Evolutionary conservation across 495 filamentous ascomycete genomes (phyloP).

Genomic region (Talaromyces wortmannii): DNA sequence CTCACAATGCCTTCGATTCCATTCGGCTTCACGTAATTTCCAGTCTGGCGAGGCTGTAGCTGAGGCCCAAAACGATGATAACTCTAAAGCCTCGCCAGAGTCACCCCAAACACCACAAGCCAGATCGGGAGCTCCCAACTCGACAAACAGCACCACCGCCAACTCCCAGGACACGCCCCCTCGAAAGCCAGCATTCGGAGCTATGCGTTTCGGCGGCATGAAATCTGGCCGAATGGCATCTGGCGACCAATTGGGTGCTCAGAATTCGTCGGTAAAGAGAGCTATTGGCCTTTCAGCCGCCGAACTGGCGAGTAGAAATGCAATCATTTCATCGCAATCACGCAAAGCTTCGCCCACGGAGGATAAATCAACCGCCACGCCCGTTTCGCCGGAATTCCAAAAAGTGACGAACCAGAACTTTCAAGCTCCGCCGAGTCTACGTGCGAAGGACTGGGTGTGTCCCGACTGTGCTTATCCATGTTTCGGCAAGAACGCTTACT

Average conservation of each 20-base stretch:
- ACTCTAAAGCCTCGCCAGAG: not conserved
- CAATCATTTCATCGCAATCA: not conserved
- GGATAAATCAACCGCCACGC: no score
- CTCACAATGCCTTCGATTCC: not conserved
- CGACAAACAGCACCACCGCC: no score
- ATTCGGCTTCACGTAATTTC: not conserved
- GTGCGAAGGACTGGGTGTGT: slow-evolving; percentile 24
- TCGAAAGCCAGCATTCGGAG: no score
- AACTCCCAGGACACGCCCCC: no score
- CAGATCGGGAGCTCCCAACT: no score
- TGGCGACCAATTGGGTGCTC: not conserved
- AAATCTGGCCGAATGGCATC: not conserved
- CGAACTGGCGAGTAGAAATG: slow-evolving; percentile 1
- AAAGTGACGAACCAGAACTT: not conserved
- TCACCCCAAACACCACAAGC: no score
- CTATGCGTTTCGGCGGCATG: no score
- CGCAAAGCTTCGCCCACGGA: not conserved
- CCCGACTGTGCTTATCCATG: slow-evolving; percentile 18
- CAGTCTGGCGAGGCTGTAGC: not conserved
- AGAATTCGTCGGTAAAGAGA: not conserved
- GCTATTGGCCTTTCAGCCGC: not conserved
- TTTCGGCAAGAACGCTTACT: slow-evolving; percentile 14
- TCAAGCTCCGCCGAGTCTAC: slow-evolving; percentile 3
- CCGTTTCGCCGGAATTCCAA: not conserved
- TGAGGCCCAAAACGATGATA: not conserved